phyloP scores from a whole-genome alignment of 495 filamentous ascomycete genomes.

The Mytilinidion resinicola region DNA sequence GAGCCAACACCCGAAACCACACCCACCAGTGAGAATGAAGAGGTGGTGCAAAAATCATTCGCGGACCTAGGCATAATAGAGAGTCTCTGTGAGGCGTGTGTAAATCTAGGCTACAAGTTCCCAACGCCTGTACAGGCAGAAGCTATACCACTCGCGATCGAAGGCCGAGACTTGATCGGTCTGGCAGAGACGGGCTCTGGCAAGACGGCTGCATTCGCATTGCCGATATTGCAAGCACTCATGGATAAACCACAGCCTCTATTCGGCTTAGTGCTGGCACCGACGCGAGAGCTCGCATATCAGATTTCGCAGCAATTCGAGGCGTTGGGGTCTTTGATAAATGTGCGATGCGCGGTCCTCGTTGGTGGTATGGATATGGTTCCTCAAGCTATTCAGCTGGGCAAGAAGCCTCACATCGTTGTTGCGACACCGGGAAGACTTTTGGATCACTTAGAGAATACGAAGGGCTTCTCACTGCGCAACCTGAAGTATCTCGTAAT shows the following conservation, averaged over 20 bases:
- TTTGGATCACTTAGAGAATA: slow-evolving; percentile 92
- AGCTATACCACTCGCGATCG: slow-evolving; percentile 63
- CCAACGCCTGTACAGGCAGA: slow-evolving; percentile 49
- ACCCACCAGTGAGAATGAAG: slow-evolving; percentile 2
- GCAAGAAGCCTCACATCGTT: slow-evolving; percentile 85
- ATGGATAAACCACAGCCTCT: slow-evolving; percentile 76
- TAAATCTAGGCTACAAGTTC: slow-evolving; percentile 68
- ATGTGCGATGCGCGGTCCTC: slow-evolving; percentile 68
- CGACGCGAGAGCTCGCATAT: slow-evolving; percentile 85
- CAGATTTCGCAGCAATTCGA: slow-evolving; percentile 85
- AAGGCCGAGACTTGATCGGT: slow-evolving; percentile 81
- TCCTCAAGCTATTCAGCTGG: slow-evolving; percentile 76
- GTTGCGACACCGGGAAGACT: slow-evolving; percentile 86
- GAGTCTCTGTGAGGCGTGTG: slow-evolving; percentile 79
- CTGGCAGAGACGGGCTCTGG: slow-evolving; percentile 91
- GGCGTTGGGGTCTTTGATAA: slow-evolving; percentile 74
- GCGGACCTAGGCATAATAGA: slow-evolving; percentile 84
- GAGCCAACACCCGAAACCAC: neutral
- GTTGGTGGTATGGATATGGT: slow-evolving; percentile 96
- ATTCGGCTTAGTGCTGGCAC: slow-evolving; percentile 76
- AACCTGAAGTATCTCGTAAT: slow-evolving; percentile 71
- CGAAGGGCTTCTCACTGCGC: slow-evolving; percentile 83
- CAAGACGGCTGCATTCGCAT: slow-evolving; percentile 86
- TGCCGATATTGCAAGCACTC: slow-evolving; percentile 67
- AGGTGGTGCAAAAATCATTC: slow-evolving; percentile 52